A percentile compares a stretch with the other conserved stretches of the same genome.
Conservation (phyloP, 1,284 basidiomycete genomes). For the Athelia psychrophila region DNA sequence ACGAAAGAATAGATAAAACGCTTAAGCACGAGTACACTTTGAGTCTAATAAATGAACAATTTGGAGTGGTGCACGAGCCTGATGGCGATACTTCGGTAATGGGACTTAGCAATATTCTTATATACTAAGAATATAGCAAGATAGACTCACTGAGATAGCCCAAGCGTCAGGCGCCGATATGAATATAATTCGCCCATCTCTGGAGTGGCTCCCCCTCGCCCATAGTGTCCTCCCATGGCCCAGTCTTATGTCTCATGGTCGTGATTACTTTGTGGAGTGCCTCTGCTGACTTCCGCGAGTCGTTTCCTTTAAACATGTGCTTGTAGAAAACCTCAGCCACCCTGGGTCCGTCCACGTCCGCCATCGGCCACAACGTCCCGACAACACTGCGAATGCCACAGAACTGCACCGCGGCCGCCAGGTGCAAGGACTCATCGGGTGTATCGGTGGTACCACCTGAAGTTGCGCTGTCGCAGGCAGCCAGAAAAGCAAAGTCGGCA, state of each 20-base stretch:
- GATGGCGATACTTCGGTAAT: too few relatives aligned
- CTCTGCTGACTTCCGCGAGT: constrained; percentile 11
- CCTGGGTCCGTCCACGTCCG: constrained; percentile 18
- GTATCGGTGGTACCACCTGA: constrained; percentile 11
- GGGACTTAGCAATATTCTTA: too few relatives aligned
- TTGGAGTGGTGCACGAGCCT: too few relatives aligned
- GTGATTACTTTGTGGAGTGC: constrained; percentile 9
- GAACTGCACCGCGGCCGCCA: constrained; percentile 31
- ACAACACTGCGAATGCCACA: constrained; percentile 32
- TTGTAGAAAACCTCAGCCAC: constrained; percentile 18
- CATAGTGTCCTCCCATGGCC: neutral
- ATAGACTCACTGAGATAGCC: too few relatives aligned
- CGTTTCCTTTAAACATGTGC: constrained; percentile 10
- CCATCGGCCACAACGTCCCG: constrained; percentile 36
- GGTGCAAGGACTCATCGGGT: constrained; percentile 31
- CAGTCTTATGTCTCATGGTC: constrained; percentile 5
- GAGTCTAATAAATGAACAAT: too few relatives aligned
- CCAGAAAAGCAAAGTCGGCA: constrained; percentile 34
- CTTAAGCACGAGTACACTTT: too few relatives aligned
- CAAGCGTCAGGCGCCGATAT: constrained; percentile 4
- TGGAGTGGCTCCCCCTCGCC: constrained; percentile 2
- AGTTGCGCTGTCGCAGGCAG: constrained; percentile 25
- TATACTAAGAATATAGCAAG: too few relatives aligned
- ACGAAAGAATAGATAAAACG: too few relatives aligned
- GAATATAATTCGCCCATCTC: constrained; percentile 11